These are phyloP conservation scores for Kwoniella shandongensis DNA, from an alignment of 768 basidiomycete species.

Conservation along the genomic window DNA sequence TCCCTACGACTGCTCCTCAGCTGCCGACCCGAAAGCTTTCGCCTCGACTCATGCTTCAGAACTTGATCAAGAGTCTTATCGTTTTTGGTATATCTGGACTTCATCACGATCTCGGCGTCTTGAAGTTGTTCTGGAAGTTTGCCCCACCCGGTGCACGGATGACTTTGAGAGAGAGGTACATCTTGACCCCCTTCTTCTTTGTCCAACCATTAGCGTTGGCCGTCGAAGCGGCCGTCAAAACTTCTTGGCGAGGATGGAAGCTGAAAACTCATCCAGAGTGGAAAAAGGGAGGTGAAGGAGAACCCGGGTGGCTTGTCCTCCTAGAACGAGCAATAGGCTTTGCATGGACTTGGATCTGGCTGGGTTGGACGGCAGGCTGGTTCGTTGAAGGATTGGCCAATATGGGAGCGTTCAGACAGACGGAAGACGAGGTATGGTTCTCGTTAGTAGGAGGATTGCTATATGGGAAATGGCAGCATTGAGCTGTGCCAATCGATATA, in stretches of 20 bases:
- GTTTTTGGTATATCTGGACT: conserved; percentile 41
- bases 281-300: neutral
- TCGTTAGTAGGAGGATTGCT: conserved; percentile 33
- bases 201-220: conserved; percentile 39
- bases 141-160: neutral
- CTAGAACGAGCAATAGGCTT: conserved; percentile 38
- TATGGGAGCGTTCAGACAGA: conserved; percentile 23
- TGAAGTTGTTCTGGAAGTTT: conserved; percentile 13
- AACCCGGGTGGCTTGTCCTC: conserved; percentile 27
- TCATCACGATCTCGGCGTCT: conserved; percentile 32
- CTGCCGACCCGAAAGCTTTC: conserved; percentile 4
- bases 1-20: conserved; percentile 13
- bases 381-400: conserved; percentile 38
- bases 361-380: conserved; percentile 40
- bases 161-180: conserved; percentile 10
- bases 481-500: too few species aligned
- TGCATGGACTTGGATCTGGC: conserved; percentile 41
- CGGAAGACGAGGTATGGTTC: conserved; percentile 5
- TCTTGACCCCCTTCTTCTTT: conserved; percentile 39
- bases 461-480: conserved; percentile 38
- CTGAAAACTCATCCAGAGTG: neutral
- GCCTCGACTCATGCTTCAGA: conserved; percentile 17
- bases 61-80: conserved; percentile 40
- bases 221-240: conserved; percentile 37
- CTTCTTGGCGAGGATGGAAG: conserved; percentile 17